phyloP scores from a whole-genome alignment of 345 rosid species.

The Populus euphratica region DNA sequence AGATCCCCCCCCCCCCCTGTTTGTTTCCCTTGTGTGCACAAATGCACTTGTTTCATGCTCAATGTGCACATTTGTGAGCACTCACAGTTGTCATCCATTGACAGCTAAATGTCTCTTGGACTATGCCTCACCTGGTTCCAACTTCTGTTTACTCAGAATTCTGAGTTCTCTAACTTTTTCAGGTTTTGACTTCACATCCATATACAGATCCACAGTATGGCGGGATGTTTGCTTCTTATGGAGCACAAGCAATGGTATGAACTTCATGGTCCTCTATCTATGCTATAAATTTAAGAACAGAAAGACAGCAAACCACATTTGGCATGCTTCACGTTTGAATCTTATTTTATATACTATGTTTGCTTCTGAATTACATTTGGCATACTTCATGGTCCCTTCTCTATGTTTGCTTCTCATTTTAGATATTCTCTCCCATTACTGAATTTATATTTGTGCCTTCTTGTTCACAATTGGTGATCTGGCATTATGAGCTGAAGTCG shows the following conservation, averaged over 20 bases:
- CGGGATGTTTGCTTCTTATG: slow-evolving; percentile 41
- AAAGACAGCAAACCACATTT: neutral
- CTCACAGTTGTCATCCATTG: neutral
- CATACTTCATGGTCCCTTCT: neutral
- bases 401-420: neutral
- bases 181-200: slow-evolving; percentile 55
- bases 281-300: neutral
- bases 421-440: neutral
- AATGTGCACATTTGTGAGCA: neutral
- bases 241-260: slow-evolving; percentile 52
- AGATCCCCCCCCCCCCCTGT: slow-evolving; percentile 8
- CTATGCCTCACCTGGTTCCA: neutral
- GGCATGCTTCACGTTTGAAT: neutral
- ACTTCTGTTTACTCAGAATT: neutral
- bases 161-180: slow-evolving; percentile 19
- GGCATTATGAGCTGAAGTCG: neutral
- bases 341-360: neutral
- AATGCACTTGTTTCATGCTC: neutral
- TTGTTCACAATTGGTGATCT: neutral
- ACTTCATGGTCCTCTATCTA: neutral
- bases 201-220: slow-evolving; percentile 47
- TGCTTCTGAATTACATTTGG: neutral
- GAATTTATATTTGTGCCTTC: neutral
- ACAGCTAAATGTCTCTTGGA: neutral
- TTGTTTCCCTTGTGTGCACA: neutral